Conservation (phyloP, 371 early-diverging fungal species). For the Mucor racemosus region DNA sequence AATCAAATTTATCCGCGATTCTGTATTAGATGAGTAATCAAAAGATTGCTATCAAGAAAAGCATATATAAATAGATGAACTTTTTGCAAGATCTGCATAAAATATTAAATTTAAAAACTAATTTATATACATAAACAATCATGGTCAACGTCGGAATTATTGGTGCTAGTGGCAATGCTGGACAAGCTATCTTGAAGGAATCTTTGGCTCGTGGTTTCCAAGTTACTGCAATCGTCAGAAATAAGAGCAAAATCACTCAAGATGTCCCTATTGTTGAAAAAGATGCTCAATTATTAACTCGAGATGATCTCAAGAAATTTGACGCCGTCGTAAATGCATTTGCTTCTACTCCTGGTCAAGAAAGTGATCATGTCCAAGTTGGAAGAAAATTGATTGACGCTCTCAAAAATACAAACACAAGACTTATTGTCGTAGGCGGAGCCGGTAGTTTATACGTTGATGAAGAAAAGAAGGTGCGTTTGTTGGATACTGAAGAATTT, state of each 20-base stretch:
- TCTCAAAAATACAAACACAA: not conserved
- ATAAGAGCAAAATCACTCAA: constrained; percentile 9
- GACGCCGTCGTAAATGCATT: constrained; percentile 10
- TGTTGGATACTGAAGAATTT: constrained; percentile 1
- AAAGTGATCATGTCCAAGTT: not conserved
- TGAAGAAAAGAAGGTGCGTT: not conserved
- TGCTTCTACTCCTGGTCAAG: not conserved
- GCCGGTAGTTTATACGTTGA: constrained; percentile 7
- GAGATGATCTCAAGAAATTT: constrained; percentile 1
- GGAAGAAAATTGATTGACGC: not conserved
- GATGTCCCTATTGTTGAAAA: constrained; percentile 3
- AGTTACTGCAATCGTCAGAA: constrained; percentile 8
- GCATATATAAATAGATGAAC: not conserved
- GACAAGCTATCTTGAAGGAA: constrained; percentile 7
- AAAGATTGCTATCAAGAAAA: not conserved
- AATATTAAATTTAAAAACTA: not conserved
- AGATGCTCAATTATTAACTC: not conserved
- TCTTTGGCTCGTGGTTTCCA: not conserved
- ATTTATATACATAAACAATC: not conserved
- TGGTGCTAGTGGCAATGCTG: constrained; percentile 12
- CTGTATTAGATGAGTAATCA: not conserved
- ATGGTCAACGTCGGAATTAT: constrained; percentile 15
- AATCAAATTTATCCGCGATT: not conserved
- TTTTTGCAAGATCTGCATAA: not conserved
- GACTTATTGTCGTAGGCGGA: constrained; percentile 9